Conservation (phyloP, 1,284 basidiomycete species). For the Ceratobasidium sp. region DNA sequence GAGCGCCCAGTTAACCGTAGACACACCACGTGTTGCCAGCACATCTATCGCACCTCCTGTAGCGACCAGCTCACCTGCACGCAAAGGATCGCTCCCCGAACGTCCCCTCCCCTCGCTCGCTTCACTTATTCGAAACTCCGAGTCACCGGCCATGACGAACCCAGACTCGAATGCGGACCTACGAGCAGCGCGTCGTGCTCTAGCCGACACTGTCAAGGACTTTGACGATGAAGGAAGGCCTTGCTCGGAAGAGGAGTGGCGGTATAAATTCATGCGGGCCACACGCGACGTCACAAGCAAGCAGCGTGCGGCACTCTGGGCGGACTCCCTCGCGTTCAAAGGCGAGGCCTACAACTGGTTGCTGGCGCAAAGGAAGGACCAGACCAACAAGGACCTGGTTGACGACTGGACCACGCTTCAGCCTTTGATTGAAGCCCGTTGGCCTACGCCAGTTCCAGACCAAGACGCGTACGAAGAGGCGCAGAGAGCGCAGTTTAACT, state of each 20-base stretch:
- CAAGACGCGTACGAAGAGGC: too few species aligned
- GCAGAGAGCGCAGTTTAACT: too few species aligned
- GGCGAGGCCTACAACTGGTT: slow-evolving; percentile 13
- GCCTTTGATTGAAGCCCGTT: slow-evolving; percentile 2
- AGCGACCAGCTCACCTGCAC: neutral
- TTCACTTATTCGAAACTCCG: neutral
- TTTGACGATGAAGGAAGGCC: slow-evolving; percentile 14
- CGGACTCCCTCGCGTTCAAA: neutral
- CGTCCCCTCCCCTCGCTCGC: neutral
- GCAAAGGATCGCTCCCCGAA: neutral
- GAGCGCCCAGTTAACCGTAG: neutral
- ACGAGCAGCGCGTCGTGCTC: neutral
- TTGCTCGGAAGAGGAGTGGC: neutral
- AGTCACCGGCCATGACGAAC: neutral
- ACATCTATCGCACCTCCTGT: neutral
- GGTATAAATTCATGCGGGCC: neutral
- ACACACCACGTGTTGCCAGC: neutral
- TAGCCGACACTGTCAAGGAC: neutral
- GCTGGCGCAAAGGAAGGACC: neutral
- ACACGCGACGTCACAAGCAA: neutral
- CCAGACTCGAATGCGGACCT: slow-evolving; percentile 1
- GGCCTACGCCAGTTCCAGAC: slow-evolving; percentile 2
- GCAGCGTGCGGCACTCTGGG: slow-evolving; percentile 5
- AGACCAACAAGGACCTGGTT: neutral
- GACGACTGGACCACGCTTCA: slow-evolving; percentile 11